These are phyloP conservation scores for Lasiodiplodia theobromae DNA, from an alignment of 2,329 filamentous ascomycete genomes.

Conservation along the genomic window DNA sequence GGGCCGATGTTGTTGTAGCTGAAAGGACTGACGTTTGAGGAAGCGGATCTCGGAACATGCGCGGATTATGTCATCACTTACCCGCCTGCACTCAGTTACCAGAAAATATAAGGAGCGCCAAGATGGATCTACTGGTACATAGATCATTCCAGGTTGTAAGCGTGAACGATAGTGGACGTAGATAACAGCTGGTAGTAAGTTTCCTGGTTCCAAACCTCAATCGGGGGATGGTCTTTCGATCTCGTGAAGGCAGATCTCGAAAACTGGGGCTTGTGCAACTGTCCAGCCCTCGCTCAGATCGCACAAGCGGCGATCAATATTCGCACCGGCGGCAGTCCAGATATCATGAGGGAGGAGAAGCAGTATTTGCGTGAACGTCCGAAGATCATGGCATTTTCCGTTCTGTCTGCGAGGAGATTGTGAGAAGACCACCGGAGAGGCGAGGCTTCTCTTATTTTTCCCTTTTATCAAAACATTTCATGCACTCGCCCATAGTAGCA, in stretches of 20 bases:
- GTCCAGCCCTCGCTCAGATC: neutral
- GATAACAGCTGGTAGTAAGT: neutral
- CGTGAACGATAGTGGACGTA: neutral
- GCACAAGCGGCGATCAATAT: neutral
- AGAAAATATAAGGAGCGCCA: neutral
- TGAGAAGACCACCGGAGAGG: conserved; percentile 5
- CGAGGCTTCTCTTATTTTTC: conserved; percentile 1
- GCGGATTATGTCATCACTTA: neutral
- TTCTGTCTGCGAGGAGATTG: conserved; percentile 27
- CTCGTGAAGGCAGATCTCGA: neutral
- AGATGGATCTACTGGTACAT: neutral
- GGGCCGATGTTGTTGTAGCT: too few relatives aligned
- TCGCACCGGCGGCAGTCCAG: neutral
- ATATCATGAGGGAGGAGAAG: neutral
- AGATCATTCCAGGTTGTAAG: neutral
- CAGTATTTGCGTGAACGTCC: conserved; percentile 4
- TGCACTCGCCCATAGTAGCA: conserved; percentile 11
- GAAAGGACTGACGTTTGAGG: too few relatives aligned
- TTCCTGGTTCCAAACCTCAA: neutral
- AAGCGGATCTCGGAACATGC: neutral
- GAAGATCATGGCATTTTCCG: conserved; percentile 30
- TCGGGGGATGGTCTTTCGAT: neutral
- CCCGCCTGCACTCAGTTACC: too few relatives aligned
- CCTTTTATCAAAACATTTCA: neutral
- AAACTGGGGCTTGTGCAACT: neutral